Conservation (phyloP, 306 rosid species). For the Corylus americana region DNA sequence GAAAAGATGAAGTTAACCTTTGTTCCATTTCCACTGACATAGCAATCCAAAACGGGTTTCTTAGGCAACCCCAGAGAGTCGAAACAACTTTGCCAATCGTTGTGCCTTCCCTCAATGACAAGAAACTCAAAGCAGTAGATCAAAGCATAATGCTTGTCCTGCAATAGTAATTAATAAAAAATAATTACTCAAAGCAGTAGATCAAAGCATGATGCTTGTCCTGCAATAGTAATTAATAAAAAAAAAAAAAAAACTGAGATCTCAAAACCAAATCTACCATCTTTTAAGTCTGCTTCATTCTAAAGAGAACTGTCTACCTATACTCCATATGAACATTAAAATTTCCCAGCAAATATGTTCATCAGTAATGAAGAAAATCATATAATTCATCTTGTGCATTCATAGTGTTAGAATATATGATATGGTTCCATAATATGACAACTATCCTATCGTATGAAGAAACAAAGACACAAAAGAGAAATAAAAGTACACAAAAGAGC, state of each 20-base stretch:
- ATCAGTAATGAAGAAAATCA: too few species aligned
- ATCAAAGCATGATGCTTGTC: conserved; percentile 48
- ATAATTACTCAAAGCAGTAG: conserved; percentile 33
- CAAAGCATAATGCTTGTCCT: conserved; percentile 49
- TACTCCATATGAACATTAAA: too few species aligned
- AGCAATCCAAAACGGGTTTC: conserved; percentile 37
- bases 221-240: conserved; percentile 32
- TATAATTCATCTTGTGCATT: too few species aligned
- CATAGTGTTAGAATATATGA: too few species aligned
- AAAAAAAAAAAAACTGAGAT: background rate
- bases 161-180: conserved; percentile 11
- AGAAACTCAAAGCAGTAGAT: conserved; percentile 62
- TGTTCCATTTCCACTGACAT: conserved; percentile 45
- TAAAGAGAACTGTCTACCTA: background rate
- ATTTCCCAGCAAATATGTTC: too few species aligned
- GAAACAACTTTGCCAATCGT: conserved; percentile 49
- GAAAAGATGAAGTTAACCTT: conserved; percentile 34
- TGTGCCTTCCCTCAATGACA: conserved; percentile 45
- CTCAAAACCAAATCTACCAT: background rate
- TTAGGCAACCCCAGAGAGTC: conserved; percentile 44
- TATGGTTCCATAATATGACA: too few species aligned
- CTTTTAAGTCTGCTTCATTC: background rate
- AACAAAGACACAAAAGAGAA: too few species aligned
- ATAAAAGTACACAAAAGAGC: background rate
- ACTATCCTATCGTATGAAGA: too few species aligned